Conservation (phyloP, 805 yeast species). For the Lipomyces mesembrius region DNA sequence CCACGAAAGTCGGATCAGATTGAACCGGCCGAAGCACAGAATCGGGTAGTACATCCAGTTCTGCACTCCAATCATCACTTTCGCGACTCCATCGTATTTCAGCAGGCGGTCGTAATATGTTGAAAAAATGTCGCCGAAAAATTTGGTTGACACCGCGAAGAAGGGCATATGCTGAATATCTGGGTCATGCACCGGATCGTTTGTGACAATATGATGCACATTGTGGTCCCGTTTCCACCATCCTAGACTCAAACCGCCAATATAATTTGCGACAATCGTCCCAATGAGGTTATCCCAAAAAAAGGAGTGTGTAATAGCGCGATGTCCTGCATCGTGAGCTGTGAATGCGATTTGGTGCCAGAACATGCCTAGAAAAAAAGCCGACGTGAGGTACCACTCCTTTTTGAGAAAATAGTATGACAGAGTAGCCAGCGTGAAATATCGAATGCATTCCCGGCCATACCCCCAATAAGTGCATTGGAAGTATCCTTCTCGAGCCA, state of each 20-base stretch:
- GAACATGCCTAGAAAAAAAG: slow-evolving; percentile 67
- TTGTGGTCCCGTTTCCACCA: slow-evolving; percentile 97
- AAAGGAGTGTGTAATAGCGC: slow-evolving; percentile 79
- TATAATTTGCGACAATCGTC: slow-evolving; percentile 69
- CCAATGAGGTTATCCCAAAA: slow-evolving; percentile 77
- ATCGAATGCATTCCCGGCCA: slow-evolving; percentile 68
- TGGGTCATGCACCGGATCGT: slow-evolving; percentile 92
- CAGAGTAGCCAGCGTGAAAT: slow-evolving; percentile 56
- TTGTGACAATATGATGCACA: slow-evolving; percentile 90
- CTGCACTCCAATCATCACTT: slow-evolving; percentile 64
- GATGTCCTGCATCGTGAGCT: slow-evolving; percentile 90
- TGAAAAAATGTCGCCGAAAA: slow-evolving; percentile 72
- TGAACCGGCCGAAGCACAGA: slow-evolving; percentile 81
- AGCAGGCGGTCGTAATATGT: slow-evolving; percentile 75
- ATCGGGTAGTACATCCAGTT: slow-evolving; percentile 76
- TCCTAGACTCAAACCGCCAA: slow-evolving; percentile 87
- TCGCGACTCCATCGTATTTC: slow-evolving; percentile 70
- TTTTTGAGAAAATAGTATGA: slow-evolving; percentile 56
- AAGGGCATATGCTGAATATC: slow-evolving; percentile 93
- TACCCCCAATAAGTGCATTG: slow-evolving; percentile 76
- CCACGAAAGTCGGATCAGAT: slow-evolving; percentile 82
- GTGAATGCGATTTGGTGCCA: slow-evolving; percentile 92
- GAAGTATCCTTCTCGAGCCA: slow-evolving; percentile 65
- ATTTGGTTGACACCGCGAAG: slow-evolving; percentile 77
- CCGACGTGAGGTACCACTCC: slow-evolving; percentile 58